Percentiles rank a stretch among this genome's conserved stretches.
Conservation (phyloP, 768 basidiomycete genomes). For the Collybia mongolica region DNA sequence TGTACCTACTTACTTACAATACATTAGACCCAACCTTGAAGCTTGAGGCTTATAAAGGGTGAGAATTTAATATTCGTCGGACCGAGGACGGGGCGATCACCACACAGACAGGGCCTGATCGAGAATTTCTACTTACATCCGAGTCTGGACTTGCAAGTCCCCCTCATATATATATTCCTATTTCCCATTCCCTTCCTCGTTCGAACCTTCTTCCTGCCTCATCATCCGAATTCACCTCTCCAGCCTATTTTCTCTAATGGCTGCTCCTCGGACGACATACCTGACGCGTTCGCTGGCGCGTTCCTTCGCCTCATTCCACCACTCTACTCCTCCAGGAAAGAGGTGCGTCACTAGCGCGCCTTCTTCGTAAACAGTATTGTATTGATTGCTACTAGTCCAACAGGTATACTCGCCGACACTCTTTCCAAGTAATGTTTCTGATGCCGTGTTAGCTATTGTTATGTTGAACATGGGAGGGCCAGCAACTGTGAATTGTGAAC, state of each 20-base stretch:
- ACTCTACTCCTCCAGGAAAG: slow-evolving; percentile 35
- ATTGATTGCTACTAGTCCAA: slow-evolving; percentile 44
- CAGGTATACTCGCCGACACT: slow-evolving; percentile 40
- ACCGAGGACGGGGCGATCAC: too few relatives aligned
- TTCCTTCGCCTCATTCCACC: slow-evolving; percentile 45
- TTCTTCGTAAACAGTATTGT: slow-evolving; percentile 9
- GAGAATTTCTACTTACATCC: neutral
- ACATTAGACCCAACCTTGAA: too few relatives aligned
- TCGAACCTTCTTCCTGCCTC: slow-evolving; percentile 16
- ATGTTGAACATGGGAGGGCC: slow-evolving; percentile 99
- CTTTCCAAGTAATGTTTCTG: slow-evolving; percentile 10
- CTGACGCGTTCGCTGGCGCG: slow-evolving; percentile 29
- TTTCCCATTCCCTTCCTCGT: slow-evolving; percentile 13
- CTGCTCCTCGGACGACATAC: slow-evolving; percentile 12
- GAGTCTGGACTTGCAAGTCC: neutral
- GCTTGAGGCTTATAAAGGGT: too few relatives aligned
- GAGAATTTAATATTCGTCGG: too few relatives aligned
- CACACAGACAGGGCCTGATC: neutral
- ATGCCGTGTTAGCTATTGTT: slow-evolving; percentile 62
- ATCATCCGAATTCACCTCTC: slow-evolving; percentile 6
- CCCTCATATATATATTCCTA: neutral
- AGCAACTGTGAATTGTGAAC: slow-evolving; percentile 61
- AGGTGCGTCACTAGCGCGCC: slow-evolving; percentile 31
- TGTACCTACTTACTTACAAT: too few relatives aligned
- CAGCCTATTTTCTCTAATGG: slow-evolving; percentile 11